phyloP scores from a whole-genome alignment of 495 filamentous ascomycete species.

The Parmelia sp. region DNA sequence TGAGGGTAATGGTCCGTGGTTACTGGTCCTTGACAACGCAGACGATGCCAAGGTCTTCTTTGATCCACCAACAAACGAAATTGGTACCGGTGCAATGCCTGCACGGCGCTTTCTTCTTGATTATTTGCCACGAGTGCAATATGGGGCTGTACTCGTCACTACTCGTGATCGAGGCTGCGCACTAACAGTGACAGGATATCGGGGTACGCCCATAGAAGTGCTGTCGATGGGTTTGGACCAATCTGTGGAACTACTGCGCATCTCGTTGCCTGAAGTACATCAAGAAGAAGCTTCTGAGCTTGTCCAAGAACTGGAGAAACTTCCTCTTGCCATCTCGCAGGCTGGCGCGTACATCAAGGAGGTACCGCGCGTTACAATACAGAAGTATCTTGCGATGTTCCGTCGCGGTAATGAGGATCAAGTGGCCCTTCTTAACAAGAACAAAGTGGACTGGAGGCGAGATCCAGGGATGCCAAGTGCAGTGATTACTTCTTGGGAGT shows the following conservation, averaged over 20 bases:
- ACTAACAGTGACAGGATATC: slow-evolving; percentile 10
- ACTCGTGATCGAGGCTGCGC: slow-evolving; percentile 25
- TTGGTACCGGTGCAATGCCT: neutral
- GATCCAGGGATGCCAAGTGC: slow-evolving; percentile 30
- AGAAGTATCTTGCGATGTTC: slow-evolving; percentile 20
- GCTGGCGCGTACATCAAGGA: slow-evolving; percentile 27
- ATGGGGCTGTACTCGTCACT: slow-evolving; percentile 30
- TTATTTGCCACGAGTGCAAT: slow-evolving; percentile 25
- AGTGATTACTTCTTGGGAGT: slow-evolving; percentile 39
- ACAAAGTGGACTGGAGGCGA: slow-evolving; percentile 25
- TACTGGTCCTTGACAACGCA: slow-evolving; percentile 49
- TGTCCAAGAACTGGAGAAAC: slow-evolving; percentile 18
- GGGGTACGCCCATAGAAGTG: slow-evolving; percentile 14
- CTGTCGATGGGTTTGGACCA: neutral
- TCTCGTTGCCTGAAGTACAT: neutral
- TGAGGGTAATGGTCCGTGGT: slow-evolving; percentile 36
- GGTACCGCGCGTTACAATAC: slow-evolving; percentile 18
- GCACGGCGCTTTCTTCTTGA: slow-evolving; percentile 14
- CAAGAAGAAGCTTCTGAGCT: slow-evolving; percentile 14
- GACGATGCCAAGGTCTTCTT: slow-evolving; percentile 38
- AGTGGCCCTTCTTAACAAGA: slow-evolving; percentile 16
- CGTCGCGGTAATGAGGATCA: slow-evolving; percentile 12
- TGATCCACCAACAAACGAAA: neutral
- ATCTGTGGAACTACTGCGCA: slow-evolving; percentile 8
- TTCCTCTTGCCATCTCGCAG: slow-evolving; percentile 30